These are phyloP conservation scores for Colletotrichum chrysophilum DNA, from an alignment of 2,329 filamentous ascomycete genomes.

Conservation along the genomic window DNA sequence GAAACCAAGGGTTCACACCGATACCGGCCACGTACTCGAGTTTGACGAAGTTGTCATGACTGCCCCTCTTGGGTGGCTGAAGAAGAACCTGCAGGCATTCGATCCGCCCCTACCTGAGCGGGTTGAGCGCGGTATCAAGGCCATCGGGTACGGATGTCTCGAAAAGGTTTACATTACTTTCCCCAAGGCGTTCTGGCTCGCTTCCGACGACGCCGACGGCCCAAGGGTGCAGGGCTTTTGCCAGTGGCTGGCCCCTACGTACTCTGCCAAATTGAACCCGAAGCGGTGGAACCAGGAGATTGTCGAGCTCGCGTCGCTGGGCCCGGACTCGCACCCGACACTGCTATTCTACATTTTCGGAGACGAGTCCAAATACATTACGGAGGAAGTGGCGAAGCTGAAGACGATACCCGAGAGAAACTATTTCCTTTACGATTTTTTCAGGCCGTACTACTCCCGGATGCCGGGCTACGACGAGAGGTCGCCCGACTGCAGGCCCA, in stretches of 20 bases:
- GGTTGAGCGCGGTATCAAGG: constrained; percentile 65
- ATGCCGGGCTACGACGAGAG: constrained; percentile 69
- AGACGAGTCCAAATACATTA: constrained; percentile 62
- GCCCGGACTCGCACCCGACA: constrained; percentile 72
- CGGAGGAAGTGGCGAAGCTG: constrained; percentile 46
- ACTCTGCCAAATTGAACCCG: constrained; percentile 67
- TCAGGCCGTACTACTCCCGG: constrained; percentile 78
- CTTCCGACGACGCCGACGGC: constrained; percentile 38
- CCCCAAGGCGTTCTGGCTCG: constrained; percentile 75
- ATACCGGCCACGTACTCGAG: constrained; percentile 46
- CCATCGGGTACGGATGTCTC: constrained; percentile 72
- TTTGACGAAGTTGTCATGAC: constrained; percentile 76
- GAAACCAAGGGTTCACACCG: constrained; percentile 47
- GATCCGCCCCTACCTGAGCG: constrained; percentile 62
- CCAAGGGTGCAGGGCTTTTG: constrained; percentile 68
- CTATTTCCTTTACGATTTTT: constrained; percentile 66
- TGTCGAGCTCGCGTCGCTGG: constrained; percentile 76
- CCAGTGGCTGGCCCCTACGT: constrained; percentile 76
- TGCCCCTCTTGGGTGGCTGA: constrained; percentile 71
- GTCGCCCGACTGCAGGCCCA: constrained; percentile 65
- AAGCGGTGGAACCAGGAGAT: constrained; percentile 76
- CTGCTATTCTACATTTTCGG: constrained; percentile 85
- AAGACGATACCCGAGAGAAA: constrained; percentile 52
- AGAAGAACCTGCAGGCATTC: constrained; percentile 63
- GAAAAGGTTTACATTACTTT: constrained; percentile 79